Percentiles rank a stretch among this genome's conserved stretches.
Evolutionary conservation across 2,329 filamentous ascomycete genomes (phyloP).

Genomic region (Arthrobotrys musiformis): DNA sequence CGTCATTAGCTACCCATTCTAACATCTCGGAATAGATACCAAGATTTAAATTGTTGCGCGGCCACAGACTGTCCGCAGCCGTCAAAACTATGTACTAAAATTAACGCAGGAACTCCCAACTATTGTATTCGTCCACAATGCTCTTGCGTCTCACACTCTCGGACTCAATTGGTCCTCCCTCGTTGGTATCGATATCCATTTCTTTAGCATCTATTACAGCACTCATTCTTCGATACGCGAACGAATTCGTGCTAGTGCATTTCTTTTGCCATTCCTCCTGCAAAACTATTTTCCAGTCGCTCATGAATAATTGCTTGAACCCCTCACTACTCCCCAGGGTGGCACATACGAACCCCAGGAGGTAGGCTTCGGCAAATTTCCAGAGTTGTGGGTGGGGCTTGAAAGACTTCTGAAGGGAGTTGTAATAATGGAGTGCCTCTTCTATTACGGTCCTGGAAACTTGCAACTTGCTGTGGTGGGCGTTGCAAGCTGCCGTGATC

Average conservation of each 20-base stretch:
- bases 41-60: too few species aligned
- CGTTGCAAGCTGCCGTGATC: not conserved
- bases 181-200: not conserved
- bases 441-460: not conserved
- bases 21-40: too few species aligned
- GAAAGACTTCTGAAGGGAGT: not conserved
- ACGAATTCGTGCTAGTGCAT: not conserved
- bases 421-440: not conserved
- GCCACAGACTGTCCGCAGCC: too few species aligned
- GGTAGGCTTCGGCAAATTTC: constrained; percentile 35
- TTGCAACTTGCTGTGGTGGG: not conserved
- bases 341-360: constrained; percentile 17
- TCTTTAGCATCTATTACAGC: not conserved
- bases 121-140: constrained; percentile 35
- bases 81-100: not conserved
- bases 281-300: constrained; percentile 12
- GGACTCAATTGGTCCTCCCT: not conserved
- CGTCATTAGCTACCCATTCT: too few species aligned
- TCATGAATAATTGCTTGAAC: not conserved
- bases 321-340: not conserved
- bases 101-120: constrained; percentile 45
- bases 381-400: constrained; percentile 4
- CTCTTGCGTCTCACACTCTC: constrained; percentile 8
- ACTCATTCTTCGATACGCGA: constrained; percentile 5
- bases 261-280: constrained; percentile 13